Evolutionary conservation across 768 basidiomycete species (phyloP), one percentile per base, ranked within the genome.

Genomic region (Daedaleopsis nitida): DNA sequence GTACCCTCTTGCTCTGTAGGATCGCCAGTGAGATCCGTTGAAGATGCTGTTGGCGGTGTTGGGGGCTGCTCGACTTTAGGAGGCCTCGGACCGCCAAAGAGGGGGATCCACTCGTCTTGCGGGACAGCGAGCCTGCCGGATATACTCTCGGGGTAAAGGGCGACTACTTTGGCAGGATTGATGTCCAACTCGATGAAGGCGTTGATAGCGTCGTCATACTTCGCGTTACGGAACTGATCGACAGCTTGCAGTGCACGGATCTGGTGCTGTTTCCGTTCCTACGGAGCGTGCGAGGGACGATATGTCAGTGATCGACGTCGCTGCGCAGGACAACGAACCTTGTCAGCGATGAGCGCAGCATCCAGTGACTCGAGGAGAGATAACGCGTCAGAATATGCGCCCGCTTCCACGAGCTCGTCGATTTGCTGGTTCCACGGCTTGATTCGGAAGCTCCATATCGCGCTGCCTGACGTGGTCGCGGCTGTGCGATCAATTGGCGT

Each of bases 101-200:
- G 75, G 5, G 81, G 78, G 69, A 96, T 88, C 91, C 94, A 95
- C 8, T 79, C 76, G 1, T 88, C 87, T 47, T 76, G 81, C 12
- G 87, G 83, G 0, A 89, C 83, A 6, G 86, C 79, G 9, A 98
- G 74, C 35, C 91, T 81, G 7, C 96, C 96, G 1, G 94, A 83
- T 3, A 98, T 83, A 13, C 80, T 79, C 38, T 90, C 86, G 0
- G 93, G 91, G 73, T 93, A 99, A 7, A 98, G 77, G 1, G 95
- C 89, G 21, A 98, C 82, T 3, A 99, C 92, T 69, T 95, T 94
- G 0, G 96, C 93, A 0, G 97, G 97, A 68, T 96, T 96, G 66
- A 95, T 79, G 65, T 98, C 89, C 44, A 96, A 86, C 44, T 89
- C 85, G 51, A 95, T 83, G 72, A 98, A 95, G 0, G 87, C 84